Evolutionary conservation across 768 basidiomycete species (phyloP).

Genomic region (Tylopilus subfusipes): DNA sequence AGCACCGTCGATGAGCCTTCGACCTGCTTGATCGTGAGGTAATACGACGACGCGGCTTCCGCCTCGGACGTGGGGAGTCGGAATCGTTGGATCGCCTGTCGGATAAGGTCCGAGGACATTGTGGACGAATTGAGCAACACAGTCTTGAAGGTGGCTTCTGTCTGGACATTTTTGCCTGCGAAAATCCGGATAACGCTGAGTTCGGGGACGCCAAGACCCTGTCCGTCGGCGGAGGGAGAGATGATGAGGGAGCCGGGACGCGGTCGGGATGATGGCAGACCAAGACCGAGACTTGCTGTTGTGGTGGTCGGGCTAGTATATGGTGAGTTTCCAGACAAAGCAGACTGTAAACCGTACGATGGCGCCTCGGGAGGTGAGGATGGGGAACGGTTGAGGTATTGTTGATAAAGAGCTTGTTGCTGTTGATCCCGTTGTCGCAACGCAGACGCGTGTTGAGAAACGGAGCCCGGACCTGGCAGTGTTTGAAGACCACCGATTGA

Average conservation of each 20-base stretch:
- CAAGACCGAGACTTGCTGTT: constrained; percentile 43
- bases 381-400: constrained; percentile 86
- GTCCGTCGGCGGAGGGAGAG: constrained; percentile 56
- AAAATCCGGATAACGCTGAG: constrained; percentile 96
- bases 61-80: constrained; percentile 60
- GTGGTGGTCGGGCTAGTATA: constrained; percentile 38
- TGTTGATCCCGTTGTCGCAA: constrained; percentile 86
- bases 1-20: constrained; percentile 81
- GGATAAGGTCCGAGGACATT: constrained; percentile 76
- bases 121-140: constrained; percentile 88
- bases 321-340: constrained; percentile 50
- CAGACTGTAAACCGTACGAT: constrained; percentile 72
- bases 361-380: constrained; percentile 73
- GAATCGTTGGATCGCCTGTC: constrained; percentile 95
- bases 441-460: constrained; percentile 61
- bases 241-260: constrained; percentile 79
- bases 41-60: constrained; percentile 63
- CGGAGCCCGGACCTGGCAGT: constrained; percentile 34
- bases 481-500: constrained; percentile 29
- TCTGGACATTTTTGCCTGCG: constrained; percentile 84
- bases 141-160: constrained; percentile 98
- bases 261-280: constrained; percentile 50
- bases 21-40: constrained; percentile 89
- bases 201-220: constrained; percentile 65
- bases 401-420: constrained; percentile 82